Base-by-base conservation (phyloP, 2,329 filamentous ascomycete species). In the Gnomoniopsis smithogilvyi region DNA sequence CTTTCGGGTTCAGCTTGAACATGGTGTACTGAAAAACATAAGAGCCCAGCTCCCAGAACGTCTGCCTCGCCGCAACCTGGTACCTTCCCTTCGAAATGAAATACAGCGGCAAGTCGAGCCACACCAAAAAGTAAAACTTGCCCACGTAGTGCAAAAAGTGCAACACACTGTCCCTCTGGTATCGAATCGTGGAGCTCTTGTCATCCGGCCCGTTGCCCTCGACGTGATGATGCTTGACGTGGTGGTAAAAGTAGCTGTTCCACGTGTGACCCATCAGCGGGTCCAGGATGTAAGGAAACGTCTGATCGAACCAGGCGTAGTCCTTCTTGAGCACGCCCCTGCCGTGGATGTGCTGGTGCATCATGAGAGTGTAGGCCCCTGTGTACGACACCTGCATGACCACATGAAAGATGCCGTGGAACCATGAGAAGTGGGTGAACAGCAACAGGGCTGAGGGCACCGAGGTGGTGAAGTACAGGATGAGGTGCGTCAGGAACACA, bases 231-330 rank as follows among this genome's bases (percentile, higher is more conserved):
- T 92, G 89, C 76, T 94, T 94, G 68, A 93, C 89, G 67, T 94
- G 90, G 69, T 94, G 90, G 53, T 92, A 93, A 70, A 83, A 94
- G 74, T 94, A 94, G 2, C 87, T 88, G 73, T 94, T 91, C 89
- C 89, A 92, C 0, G 90, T 92, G 68, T 94, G 90, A 12, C 90
- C 90, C 83, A 92, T 89, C 58, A 94, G 73, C 0, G 90, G 90
- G 65, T 92, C 88, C 12, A 85, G 76, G 45, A 93, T 71, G 68
- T 92, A 94, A 0, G 90, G 90, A 65, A 92, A 93, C 1, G 80
- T 54, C 6, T 73, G 69, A 67, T 94, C 90, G 60, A 93, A 72
- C 33, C 80, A 67, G 36, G 74, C 73, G 56, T 80, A 83, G 8
- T 74, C 70, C 66, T 82, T 83, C 24, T 77, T 73, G 38, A 93